Conservation (phyloP, 83 land plant species). For the Picea engelmannii region DNA sequence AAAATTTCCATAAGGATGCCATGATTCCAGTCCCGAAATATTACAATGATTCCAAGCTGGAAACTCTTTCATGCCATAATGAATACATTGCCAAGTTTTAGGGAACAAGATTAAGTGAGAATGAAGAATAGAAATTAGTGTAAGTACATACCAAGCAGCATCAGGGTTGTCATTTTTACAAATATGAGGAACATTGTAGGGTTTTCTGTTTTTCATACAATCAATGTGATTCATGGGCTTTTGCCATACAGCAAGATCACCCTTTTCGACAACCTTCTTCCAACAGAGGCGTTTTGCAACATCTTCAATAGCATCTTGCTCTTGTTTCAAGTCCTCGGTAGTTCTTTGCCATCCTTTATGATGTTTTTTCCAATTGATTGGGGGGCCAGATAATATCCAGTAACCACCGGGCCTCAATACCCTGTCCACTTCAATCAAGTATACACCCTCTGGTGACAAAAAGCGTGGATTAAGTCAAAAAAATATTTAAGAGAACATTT, state of each 20-base stretch:
- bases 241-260: constrained; percentile 52
- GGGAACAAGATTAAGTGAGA: not conserved
- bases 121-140: constrained; percentile 50
- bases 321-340: constrained; percentile 36
- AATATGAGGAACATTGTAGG: constrained; percentile 20
- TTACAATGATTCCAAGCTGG: not conserved
- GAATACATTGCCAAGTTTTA: not conserved
- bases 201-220: constrained; percentile 15
- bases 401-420: constrained; percentile 53
- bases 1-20: no score
- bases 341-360: constrained; percentile 47
- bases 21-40: no score
- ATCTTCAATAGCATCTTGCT: constrained; percentile 45
- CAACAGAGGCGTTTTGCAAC: constrained; percentile 49
- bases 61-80: not conserved
- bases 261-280: constrained; percentile 52
- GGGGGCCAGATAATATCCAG: constrained; percentile 50
- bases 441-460: constrained; percentile 36
- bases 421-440: constrained; percentile 47
- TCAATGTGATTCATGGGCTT: constrained; percentile 43
- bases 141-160: constrained; percentile 42
- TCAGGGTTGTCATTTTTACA: constrained; percentile 32
- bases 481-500: constrained; percentile 48
- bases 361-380: constrained; percentile 48
- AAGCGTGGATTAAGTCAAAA: constrained; percentile 62